Percentiles rank a stretch among this genome's conserved stretches.
These are phyloP conservation scores for Curvularia eragrostidis DNA, from an alignment of 2,329 filamentous ascomycete genomes.

Conservation along the genomic window DNA sequence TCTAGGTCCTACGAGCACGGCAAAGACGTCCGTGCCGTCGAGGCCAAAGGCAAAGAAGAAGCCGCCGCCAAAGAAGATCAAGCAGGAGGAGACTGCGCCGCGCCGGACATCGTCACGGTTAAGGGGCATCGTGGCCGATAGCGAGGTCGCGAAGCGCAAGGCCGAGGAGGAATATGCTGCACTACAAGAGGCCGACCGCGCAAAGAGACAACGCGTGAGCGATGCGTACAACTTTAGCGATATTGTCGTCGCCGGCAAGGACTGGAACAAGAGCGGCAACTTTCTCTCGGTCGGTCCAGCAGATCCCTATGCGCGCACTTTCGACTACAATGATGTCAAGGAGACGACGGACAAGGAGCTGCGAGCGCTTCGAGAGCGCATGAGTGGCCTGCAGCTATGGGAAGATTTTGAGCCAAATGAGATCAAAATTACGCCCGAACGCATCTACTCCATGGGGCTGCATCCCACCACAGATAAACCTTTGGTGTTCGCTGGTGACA, in stretches of 20 bases:
- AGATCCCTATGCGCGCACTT: constrained; percentile 82
- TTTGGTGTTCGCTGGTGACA: constrained; percentile 91
- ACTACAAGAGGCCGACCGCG: constrained; percentile 62
- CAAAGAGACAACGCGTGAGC: constrained; percentile 69
- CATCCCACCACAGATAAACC: constrained; percentile 88
- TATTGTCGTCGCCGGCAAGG: constrained; percentile 79
- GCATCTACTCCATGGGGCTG: constrained; percentile 78
- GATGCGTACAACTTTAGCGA: constrained; percentile 75
- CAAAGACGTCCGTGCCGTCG: constrained; percentile 55
- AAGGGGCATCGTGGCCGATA: constrained; percentile 68
- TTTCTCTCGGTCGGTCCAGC: constrained; percentile 74
- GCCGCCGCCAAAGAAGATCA: constrained; percentile 58
- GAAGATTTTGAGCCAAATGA: constrained; percentile 81
- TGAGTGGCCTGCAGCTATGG: constrained; percentile 80
- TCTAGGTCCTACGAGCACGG: constrained; percentile 65
- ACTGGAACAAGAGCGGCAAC: constrained; percentile 72
- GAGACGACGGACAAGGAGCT: constrained; percentile 79
- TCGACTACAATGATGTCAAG: constrained; percentile 81
- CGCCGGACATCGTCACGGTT: constrained; percentile 68
- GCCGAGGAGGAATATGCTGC: constrained; percentile 68
- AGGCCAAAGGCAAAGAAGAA: constrained; percentile 54
- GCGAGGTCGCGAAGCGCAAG: constrained; percentile 72
- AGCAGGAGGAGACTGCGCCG: constrained; percentile 63
- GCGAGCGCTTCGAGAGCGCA: constrained; percentile 73
- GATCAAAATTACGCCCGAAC: constrained; percentile 32